Evolutionary conservation across 2,329 filamentous ascomycete genomes (phyloP), one percentile per base, ranked within the genome.

Genomic region (Monilinia fructicola): DNA sequence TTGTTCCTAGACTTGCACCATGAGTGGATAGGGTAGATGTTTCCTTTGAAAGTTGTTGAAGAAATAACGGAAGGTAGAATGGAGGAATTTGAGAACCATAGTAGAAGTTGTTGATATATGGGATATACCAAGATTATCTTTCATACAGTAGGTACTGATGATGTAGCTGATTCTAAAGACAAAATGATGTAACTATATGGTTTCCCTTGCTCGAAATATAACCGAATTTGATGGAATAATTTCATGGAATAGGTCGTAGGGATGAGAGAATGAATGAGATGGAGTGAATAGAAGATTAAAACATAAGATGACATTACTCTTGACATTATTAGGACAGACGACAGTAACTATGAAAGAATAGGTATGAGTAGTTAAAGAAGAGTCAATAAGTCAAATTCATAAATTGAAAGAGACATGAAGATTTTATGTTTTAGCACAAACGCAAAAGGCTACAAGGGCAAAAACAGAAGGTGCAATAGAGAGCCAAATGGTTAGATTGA

Each of bases 231-330:
- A 7, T 9, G 23, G n/a, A n/a, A n/a, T n/a, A n/a, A 14, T 9
- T 16, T 26, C 23, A 7, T 9, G 23, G n/a, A 50, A 2, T 50
- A 9, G 9, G 38, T 6, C 2, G 12, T 61, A 50, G 21, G 40
- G 44, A 61, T 50, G 21, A 16, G 31, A 16, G 31, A 35, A 54
- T 54, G 56, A 60, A 60, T 38, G 11, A 2, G 11, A 28, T n/a
- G 21, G n/a, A 50, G 58, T 61, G 58, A 61, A 61, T 61, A 60
- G 10, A 61, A 50, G 9, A 50, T 40, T 9, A 18, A 38, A 16
- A 11, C 1, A 40, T 23, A 7, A 21, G 28, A 38, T 2, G 9
- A 38, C 23, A 60, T 38, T 7, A 60, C 14, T 38, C n/a, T 18
- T 26, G 2, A 44, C 26, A 3, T 38, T 61, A 18, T 23, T 28